Evolutionary conservation across 148 eudicot species (phyloP).

Genomic region (Persicaria tinctoria): DNA sequence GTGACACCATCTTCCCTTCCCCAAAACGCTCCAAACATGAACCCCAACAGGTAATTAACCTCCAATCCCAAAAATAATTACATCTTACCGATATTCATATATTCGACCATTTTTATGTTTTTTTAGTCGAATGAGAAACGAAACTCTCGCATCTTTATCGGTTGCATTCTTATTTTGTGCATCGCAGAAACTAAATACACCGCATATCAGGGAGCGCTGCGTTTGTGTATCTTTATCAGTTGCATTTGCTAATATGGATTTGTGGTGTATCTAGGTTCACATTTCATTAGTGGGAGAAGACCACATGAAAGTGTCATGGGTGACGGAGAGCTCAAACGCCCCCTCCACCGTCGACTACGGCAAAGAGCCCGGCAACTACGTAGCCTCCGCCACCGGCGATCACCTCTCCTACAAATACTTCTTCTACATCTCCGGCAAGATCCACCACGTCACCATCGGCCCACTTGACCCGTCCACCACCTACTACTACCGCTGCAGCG

Average conservation of each 20-base stretch:
- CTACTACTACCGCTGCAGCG: conserved; percentile 65
- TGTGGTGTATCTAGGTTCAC: conserved; percentile 44
- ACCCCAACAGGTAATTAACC: conserved; percentile 45
- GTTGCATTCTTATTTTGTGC: not conserved
- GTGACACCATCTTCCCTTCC: conserved; percentile 25
- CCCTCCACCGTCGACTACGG: conserved; percentile 70
- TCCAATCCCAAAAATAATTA: no score
- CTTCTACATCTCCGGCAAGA: conserved; percentile 55
- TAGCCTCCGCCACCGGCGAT: conserved; percentile 45
- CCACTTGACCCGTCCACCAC: conserved; percentile 55
- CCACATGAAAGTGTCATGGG: conserved; percentile 65
- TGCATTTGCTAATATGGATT: not conserved
- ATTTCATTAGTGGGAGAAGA: conserved; percentile 68
- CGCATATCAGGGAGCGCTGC: no score
- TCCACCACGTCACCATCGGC: conserved; percentile 69
- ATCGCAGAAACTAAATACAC: not conserved
- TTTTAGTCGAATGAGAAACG: no score
- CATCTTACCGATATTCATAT: no score
- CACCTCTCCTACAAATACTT: conserved; percentile 52
- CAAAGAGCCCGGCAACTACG: conserved; percentile 36
- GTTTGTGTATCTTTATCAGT: no score
- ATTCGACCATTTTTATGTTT: no score
- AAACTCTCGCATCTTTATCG: not conserved
- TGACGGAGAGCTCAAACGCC: conserved; percentile 42
- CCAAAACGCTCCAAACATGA: conserved; percentile 34